Percentiles rank a stretch among this genome's conserved stretches.
Conservation (phyloP, 345 rosid genomes). For the Boechera divaricarpa region DNA sequence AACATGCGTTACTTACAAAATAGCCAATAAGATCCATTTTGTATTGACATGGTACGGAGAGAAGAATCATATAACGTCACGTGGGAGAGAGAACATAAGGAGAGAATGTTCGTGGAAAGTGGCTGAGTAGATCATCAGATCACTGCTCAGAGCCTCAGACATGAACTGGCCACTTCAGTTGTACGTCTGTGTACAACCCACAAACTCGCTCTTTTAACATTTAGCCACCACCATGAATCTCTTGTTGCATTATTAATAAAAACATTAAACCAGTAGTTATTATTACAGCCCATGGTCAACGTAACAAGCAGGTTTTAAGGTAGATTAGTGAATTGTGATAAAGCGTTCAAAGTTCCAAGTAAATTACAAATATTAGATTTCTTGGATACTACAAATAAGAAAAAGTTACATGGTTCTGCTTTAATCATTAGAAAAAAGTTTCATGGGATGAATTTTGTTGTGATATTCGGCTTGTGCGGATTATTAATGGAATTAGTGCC, state of each 20-base stretch:
- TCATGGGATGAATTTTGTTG: not conserved
- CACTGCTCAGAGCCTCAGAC: conserved; percentile 19
- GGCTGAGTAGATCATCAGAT: conserved; percentile 12
- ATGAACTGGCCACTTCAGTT: conserved; percentile 42
- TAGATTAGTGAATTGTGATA: conserved; percentile 5
- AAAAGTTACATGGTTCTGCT: not conserved
- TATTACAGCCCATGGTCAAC: conserved; percentile 19
- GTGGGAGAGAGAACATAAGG: conserved; percentile 20
- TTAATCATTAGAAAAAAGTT: not conserved
- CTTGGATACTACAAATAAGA: not conserved
- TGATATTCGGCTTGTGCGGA: not conserved
- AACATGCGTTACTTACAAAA: not conserved
- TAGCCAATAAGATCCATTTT: not conserved
- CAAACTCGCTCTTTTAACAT: conserved; percentile 27
- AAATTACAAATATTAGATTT: not conserved
- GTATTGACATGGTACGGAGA: conserved; percentile 28
- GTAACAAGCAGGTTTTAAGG: conserved; percentile 5
- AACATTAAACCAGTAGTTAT: not conserved
- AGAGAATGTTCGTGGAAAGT: conserved; percentile 40
- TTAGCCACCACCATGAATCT: conserved; percentile 22
- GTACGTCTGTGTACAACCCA: conserved; percentile 32
- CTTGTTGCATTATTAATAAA: not conserved
- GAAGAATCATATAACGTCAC: conserved; percentile 23
- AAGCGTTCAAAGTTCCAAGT: conserved; percentile 27
- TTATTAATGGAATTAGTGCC: not conserved